Conservation (phyloP, 345 rosid genomes). For the Populus euphratica region DNA sequence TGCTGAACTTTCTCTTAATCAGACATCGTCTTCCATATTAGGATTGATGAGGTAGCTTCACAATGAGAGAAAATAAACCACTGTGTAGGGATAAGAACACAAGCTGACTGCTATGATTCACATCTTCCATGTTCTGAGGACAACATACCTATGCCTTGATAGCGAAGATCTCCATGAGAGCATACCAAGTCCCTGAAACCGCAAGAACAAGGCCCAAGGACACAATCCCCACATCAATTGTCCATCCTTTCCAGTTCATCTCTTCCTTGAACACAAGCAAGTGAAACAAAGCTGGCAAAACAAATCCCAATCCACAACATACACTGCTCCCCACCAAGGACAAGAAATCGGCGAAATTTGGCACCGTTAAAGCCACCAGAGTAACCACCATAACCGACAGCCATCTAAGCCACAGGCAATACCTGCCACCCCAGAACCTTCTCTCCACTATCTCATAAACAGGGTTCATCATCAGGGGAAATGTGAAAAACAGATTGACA, state of each 20-base stretch:
- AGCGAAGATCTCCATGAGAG: conserved; percentile 58
- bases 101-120: not conserved
- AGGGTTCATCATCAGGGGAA: conserved; percentile 91
- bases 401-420: conserved; percentile 81
- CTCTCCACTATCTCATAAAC: conserved; percentile 85
- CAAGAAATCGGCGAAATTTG: conserved; percentile 83
- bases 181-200: conserved; percentile 72
- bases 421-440: conserved; percentile 52
- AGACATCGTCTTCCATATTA: not conserved
- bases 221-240: conserved; percentile 46
- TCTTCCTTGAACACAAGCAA: conserved; percentile 78
- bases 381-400: conserved; percentile 58
- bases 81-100: too few species aligned
- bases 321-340: conserved; percentile 86
- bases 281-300: conserved; percentile 79
- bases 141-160: conserved; percentile 10
- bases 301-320: conserved; percentile 73
- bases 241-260: conserved; percentile 60
- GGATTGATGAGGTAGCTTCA: not conserved
- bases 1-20: not conserved
- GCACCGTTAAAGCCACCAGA: conserved; percentile 64
- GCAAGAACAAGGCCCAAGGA: conserved; percentile 53
- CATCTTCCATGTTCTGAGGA: not conserved
- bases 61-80: not conserved
- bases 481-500: conserved; percentile 77